A percentile compares a stretch with the other conserved stretches of the same genome.
phyloP scores from a whole-genome alignment of 176 grass and related monocot genomes.

The Cenchrus americanus region DNA sequence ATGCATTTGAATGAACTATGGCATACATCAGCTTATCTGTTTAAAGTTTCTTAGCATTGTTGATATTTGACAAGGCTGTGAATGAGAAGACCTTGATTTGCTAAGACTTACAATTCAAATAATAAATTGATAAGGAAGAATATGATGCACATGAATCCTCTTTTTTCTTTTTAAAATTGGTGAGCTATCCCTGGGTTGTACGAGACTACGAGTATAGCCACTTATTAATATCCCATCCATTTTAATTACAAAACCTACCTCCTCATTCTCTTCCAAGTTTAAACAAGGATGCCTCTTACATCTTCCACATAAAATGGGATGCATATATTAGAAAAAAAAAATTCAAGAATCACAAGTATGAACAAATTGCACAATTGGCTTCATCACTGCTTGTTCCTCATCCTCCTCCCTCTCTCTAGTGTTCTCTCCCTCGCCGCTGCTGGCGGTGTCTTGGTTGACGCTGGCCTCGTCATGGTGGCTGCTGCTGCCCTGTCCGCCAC shows the following conservation, averaged over 20 bases:
- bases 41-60: neutral
- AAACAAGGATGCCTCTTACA: slow-evolving; percentile 27
- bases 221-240: slow-evolving; percentile 39
- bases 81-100: neutral
- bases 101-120: neutral
- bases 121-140: neutral
- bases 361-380: slow-evolving; percentile 27
- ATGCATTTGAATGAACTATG: neutral
- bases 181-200: slow-evolving; percentile 28
- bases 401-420: slow-evolving; percentile 47
- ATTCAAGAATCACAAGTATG: slow-evolving; percentile 49
- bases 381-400: slow-evolving; percentile 51
- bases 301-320: slow-evolving; percentile 52
- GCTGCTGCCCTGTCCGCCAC: slow-evolving; percentile 4
- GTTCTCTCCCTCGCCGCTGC: slow-evolving; percentile 35
- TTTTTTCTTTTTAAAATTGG: neutral
- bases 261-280: slow-evolving; percentile 5
- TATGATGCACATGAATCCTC: neutral
- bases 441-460: slow-evolving; percentile 37
- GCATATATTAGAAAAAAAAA: slow-evolving; percentile 2
- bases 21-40: neutral
- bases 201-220: slow-evolving; percentile 36
- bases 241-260: slow-evolving; percentile 58
- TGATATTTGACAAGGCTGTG: neutral
- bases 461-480: slow-evolving; percentile 46